Conservation (phyloP, 2,329 filamentous ascomycete genomes). For the Sclerotinia borealis region DNA sequence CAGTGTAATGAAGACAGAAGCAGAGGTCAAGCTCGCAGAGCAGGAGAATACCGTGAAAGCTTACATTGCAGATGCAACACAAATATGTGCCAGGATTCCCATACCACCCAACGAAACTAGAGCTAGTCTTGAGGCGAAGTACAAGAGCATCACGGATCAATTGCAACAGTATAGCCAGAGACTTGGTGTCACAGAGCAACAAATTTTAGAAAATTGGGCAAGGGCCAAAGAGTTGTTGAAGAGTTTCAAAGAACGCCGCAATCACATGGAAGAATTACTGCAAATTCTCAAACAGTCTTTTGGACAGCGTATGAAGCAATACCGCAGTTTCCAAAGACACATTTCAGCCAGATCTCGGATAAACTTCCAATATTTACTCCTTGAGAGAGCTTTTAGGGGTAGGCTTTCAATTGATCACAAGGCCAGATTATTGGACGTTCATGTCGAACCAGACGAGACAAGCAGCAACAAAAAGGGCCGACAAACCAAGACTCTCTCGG, state of each 20-base stretch:
- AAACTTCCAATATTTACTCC: conserved; percentile 82
- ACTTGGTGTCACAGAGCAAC: conserved; percentile 57
- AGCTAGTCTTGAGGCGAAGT: conserved; percentile 48
- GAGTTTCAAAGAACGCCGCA: conserved; percentile 39
- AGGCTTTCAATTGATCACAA: conserved; percentile 72
- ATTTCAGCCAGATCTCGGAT: conserved; percentile 83
- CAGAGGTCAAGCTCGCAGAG: conserved; percentile 43
- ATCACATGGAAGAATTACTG: conserved; percentile 40
- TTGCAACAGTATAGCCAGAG: conserved; percentile 50
- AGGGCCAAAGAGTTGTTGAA: conserved; percentile 37
- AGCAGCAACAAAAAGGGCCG: conserved; percentile 64
- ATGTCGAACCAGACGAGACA: conserved; percentile 67
- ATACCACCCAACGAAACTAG: conserved; percentile 61
- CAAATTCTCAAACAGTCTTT: conserved; percentile 53
- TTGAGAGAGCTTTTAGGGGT: conserved; percentile 83
- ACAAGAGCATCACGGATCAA: conserved; percentile 50
- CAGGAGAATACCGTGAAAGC: conserved; percentile 44
- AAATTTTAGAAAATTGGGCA: conserved; percentile 49
- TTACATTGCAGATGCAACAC: conserved; percentile 49
- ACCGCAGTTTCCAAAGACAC: conserved; percentile 72
- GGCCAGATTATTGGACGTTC: conserved; percentile 67
- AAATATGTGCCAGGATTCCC: conserved; percentile 51
- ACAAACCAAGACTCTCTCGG: conserved; percentile 86
- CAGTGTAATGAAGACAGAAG: conserved; percentile 39
- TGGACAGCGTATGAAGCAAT: conserved; percentile 63